Evolutionary conservation across 305 asterid species (phyloP), one percentile per base, ranked within the genome.

Genomic region (Solanum aculeatissimum): DNA sequence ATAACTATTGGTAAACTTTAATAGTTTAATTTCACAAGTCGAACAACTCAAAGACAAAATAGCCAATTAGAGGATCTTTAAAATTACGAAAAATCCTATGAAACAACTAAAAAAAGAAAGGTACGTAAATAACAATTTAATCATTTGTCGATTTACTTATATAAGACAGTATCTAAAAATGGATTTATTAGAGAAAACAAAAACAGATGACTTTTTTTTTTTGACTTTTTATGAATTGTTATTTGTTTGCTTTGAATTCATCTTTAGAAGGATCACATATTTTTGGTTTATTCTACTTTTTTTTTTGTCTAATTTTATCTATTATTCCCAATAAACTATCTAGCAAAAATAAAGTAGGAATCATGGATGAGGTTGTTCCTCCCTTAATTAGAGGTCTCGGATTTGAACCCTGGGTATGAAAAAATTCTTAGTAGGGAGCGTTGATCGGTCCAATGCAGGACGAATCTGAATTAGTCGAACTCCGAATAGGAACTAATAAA

Each of bases 241-340:
- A 38, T 54, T 89, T 87, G 88, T 85, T 85, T 62, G 23, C 82
- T 86, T 84, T 69, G 81, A 86, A 63, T 85, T 54, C 45, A 35
- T 71, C 84, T 81, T 19, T 75, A 49, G 29, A 43, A 42, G 55
- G 35, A 42, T 71, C 55, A 66, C 55, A 53, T 62, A 55, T 45
- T 29, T 29, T 70, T 53, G 35, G 13, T 51, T 58, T 75, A 25
- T 51, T 86, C 43, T 19, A 12, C 7, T 18, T 54, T 54, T 55
- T 55, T 79, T 60, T 79, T 85, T 38, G 25, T 42, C 55, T n/a
- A 35, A n/a, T 42, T 70, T 70, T 69, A 25, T 35, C 38, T 69
- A 68, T 18, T 4, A 68, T 68, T 25, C 15, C 2, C 6, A 16
- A 66, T 18, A 68, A 18, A 35, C 0, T 4, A 9, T 35, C 9